Percentiles rank a stretch among this genome's conserved stretches.
Evolutionary conservation across 257 asterid genomes (phyloP).

Genomic region (Agastache rugosa): DNA sequence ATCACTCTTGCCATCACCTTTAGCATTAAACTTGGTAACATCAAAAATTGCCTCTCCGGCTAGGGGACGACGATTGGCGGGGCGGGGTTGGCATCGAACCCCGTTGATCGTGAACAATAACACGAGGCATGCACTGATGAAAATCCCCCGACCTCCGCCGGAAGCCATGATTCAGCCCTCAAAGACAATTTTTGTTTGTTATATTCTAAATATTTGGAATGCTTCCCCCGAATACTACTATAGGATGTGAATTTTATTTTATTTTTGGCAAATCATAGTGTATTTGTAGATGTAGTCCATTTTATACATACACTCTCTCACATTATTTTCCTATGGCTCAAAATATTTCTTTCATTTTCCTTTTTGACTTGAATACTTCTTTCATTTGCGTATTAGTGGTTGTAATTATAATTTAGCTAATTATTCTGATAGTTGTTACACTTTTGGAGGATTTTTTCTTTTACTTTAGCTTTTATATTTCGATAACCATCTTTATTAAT

Average conservation of each 20-base stretch:
- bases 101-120: conserved; percentile 33
- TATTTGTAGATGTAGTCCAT: not conserved
- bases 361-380: too few relatives aligned
- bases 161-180: conserved; percentile 31
- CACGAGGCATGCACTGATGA: conserved; percentile 13
- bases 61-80: conserved; percentile 42
- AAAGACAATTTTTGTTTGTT: conserved; percentile 22
- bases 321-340: not conserved
- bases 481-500: not conserved
- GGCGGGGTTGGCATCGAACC: conserved; percentile 34
- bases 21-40: conserved; percentile 64
- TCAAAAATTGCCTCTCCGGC: conserved; percentile 60
- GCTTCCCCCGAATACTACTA: not conserved
- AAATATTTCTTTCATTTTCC: not conserved
- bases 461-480: not conserved
- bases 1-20: conserved; percentile 48
- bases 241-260: not conserved
- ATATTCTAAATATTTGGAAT: not conserved
- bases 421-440: not conserved
- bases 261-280: not conserved
- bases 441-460: not conserved
- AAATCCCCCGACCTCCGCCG: conserved; percentile 3
- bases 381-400: not conserved
- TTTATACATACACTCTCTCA: not conserved
- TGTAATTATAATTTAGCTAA: not conserved